Evolutionary conservation across 2,329 filamentous ascomycete species (phyloP).

Genomic region (Claviceps sp.): DNA sequence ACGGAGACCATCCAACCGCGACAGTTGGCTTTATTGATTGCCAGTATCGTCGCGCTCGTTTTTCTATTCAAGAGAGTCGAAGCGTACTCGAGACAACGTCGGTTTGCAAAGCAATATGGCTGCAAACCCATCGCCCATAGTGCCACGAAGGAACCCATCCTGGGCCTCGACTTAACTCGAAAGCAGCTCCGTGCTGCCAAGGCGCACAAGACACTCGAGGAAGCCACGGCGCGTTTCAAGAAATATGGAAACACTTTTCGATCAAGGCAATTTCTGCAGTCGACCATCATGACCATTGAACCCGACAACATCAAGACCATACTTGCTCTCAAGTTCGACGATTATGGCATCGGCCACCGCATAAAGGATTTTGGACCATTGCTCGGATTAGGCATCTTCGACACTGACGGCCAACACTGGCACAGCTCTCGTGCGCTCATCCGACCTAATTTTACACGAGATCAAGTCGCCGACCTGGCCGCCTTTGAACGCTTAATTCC

Average conservation of each 20-base stretch:
- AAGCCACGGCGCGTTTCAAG: background rate
- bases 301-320: conserved; percentile 17
- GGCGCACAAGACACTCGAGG: conserved; percentile 3
- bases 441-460: conserved; percentile 26
- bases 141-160: background rate
- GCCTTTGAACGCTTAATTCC: conserved; percentile 20
- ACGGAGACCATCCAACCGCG: background rate
- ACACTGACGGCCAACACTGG: conserved; percentile 13
- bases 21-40: background rate
- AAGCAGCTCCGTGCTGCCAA: background rate
- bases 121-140: conserved; percentile 1
- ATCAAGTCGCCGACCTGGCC: conserved; percentile 28
- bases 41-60: background rate
- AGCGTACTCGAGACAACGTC: background rate
- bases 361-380: conserved; percentile 21
- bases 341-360: conserved; percentile 11
- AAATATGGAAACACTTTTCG: conserved; percentile 1
- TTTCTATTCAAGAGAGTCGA: background rate
- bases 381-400: conserved; percentile 27
- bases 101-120: conserved; percentile 1
- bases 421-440: conserved; percentile 24
- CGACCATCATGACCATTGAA: conserved; percentile 11
- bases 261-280: background rate
- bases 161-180: conserved; percentile 3
- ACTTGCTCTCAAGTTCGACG: conserved; percentile 14